phyloP scores from a whole-genome alignment of 352 stramenopile genomes.

The Phytophthora quininea region DNA sequence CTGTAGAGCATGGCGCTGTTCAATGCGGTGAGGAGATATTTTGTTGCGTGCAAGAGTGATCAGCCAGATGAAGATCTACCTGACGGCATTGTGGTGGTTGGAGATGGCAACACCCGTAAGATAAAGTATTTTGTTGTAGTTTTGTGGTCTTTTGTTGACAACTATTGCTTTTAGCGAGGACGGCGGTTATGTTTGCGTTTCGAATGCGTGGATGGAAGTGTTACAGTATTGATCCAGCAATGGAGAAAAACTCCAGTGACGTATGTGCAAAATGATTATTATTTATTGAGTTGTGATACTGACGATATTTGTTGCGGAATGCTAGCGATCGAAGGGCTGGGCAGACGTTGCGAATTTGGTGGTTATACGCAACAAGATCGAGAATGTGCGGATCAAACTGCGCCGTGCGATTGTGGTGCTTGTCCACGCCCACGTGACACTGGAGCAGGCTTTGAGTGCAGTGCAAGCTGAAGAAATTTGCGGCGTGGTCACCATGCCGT shows the following conservation, averaged over 20 bases:
- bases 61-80: slow-evolving; percentile 22
- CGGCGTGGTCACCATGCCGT: slow-evolving; percentile 76
- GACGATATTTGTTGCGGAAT: slow-evolving; percentile 10
- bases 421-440: slow-evolving; percentile 81
- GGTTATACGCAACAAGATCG: slow-evolving; percentile 83
- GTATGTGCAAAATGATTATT: slow-evolving; percentile 16
- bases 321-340: slow-evolving; percentile 58
- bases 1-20: slow-evolving; percentile 84
- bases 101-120: slow-evolving; percentile 81
- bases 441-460: slow-evolving; percentile 69
- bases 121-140: slow-evolving; percentile 1
- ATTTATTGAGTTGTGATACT: slow-evolving; percentile 1
- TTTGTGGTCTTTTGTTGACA: slow-evolving; percentile 6
- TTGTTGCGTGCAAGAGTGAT: slow-evolving; percentile 43
- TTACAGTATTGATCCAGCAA: slow-evolving; percentile 81
- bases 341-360: slow-evolving; percentile 65
- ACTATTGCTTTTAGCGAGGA: slow-evolving; percentile 47
- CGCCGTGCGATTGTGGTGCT: slow-evolving; percentile 68
- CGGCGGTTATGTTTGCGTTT: slow-evolving; percentile 80
- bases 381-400: slow-evolving; percentile 76
- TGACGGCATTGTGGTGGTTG: slow-evolving; percentile 82
- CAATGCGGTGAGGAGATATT: slow-evolving; percentile 76
- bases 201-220: slow-evolving; percentile 76
- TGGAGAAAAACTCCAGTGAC: slow-evolving; percentile 63
- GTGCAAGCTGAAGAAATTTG: slow-evolving; percentile 65